Evolutionary conservation across 306 rosid genomes (phyloP), one percentile per base, ranked within the genome.

Genomic region (Lathyrus oleraceus): DNA sequence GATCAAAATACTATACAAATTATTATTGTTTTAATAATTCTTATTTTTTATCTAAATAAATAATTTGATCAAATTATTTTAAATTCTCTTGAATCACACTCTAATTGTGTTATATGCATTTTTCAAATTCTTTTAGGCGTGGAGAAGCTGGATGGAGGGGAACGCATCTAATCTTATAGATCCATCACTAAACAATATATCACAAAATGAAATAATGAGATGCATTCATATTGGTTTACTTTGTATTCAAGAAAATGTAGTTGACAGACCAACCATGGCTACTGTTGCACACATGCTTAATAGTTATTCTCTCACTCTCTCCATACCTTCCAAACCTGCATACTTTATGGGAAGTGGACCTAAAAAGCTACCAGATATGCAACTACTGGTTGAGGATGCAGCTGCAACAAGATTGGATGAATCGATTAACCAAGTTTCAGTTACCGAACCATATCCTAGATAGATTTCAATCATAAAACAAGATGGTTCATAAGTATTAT

Each of bases 171-270:
- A 76, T 67, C 43, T 82, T 10, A 16, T 87, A 58, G 89, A 85
- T 76, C 73, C 76, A 2, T 17, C 49, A 35, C 8, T 81, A 59
- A 43, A n/a, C 32, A 27, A 17, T 12, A 59, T 74, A 27, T 73
- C 68, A 12, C 20, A 6, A 35, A 19, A 17, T 53, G 85, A 87
- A 72, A 69, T 78, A 8, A 72, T 70, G 53, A 83, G 84, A 77
- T 85, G 88, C 77, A 79, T 83, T 20, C 90, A 85, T 39, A 76
- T 88, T 28, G 88, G 90, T 0, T 61, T 88, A 14, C 75, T 86
- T 0, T 83, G 84, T 38, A 73, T 78, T 15, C 90, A 85, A 82
- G 84, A 80, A 54, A 82, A 78, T 28, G 14, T 36, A 35, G 68
- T 11, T 39, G 53, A 21, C 6, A 83, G 85, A 70, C 92, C 87